Evolutionary conservation across 2,329 filamentous ascomycete genomes (phyloP).

Genomic region (Emydomyces testavorans): DNA sequence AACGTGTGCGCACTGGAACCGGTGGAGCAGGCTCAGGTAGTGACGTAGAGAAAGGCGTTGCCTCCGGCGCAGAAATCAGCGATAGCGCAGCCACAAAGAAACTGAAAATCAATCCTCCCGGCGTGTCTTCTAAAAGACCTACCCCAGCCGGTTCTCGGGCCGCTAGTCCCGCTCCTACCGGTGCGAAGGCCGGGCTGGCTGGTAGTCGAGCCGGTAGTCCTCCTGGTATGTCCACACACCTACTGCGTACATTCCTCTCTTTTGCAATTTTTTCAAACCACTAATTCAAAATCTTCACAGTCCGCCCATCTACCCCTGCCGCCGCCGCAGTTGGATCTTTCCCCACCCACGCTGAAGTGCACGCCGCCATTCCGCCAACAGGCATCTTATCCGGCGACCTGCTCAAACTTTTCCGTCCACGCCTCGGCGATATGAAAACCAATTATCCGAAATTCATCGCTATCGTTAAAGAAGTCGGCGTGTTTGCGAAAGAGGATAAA

Average conservation of each 20-base stretch:
- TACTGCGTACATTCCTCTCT: background rate
- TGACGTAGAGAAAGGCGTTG: slow-evolving; percentile 46
- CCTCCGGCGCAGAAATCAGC: slow-evolving; percentile 36
- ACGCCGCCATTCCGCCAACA: slow-evolving; percentile 36
- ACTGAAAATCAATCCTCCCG: slow-evolving; percentile 38
- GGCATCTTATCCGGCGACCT: slow-evolving; percentile 38
- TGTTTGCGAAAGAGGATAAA: slow-evolving; percentile 35
- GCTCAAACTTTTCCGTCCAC: slow-evolving; percentile 34
- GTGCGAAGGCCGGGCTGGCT: slow-evolving; percentile 18
- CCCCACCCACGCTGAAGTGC: slow-evolving; percentile 37
- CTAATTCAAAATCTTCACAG: background rate
- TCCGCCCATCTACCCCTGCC: slow-evolving; percentile 8
- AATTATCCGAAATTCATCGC: slow-evolving; percentile 34
- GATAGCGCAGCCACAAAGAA: slow-evolving; percentile 39
- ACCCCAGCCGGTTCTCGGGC: slow-evolving; percentile 41
- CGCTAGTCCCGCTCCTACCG: slow-evolving; percentile 33
- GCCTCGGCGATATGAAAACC: slow-evolving; percentile 33
- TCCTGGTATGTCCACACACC: slow-evolving; percentile 14
- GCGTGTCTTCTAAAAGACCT: slow-evolving; percentile 26
- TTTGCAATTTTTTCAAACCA: background rate
- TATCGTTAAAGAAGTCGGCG: slow-evolving; percentile 35
- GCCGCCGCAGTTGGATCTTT: slow-evolving; percentile 20
- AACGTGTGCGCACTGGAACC: slow-evolving; percentile 32
- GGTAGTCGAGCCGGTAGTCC: slow-evolving; percentile 35
- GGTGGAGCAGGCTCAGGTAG: slow-evolving; percentile 40